Evolutionary conservation across 176 grass and related monocot genomes (phyloP), one percentile per base, ranked within the genome.

Genomic region (Juncus effusus): DNA sequence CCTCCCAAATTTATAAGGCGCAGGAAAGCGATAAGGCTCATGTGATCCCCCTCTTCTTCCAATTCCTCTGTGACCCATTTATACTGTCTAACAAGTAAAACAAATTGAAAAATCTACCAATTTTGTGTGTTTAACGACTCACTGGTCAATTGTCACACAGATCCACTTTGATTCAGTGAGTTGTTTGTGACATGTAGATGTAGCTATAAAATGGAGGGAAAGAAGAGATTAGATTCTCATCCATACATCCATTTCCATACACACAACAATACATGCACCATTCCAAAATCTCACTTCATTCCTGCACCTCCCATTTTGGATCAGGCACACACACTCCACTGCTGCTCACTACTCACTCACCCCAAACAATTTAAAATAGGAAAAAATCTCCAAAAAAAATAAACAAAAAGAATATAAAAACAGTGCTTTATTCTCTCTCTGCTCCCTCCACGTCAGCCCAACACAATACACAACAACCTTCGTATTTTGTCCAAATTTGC

Each of bases 281-380:
- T 86, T 72, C 79, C 67, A 78, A n/a, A 49, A 28, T 28, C 19
- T 28, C 19, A 0, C 19, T 28, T 28, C 19, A 28, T 28, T 28
- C 19, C 19, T 28, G 19, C 59, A 62, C 89, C 89, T 83, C 85
- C 55, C 85, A 60, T 78, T 83, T 61, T 65, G 54, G 76, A 93
- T 93, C 51, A 60, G 51, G 66, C 41, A 42, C 39, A 28, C 36
- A n/a, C 13, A 16, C 60, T 54, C 15, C 50, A 28, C 51, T 77
- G 50, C 62, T 63, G 36, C 59, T 72, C 59, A 72, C 59, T 60
- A 54, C 64, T 78, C 80, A 75, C 38, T 5, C 71, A 3, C 10
- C 42, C 19, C 35, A 7, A 35, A 13, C 7, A 39, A 53, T 42
- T 11, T 38, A 57, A 3, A 61, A 16, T 61, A 5, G 7, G 3